Conservation (phyloP, 768 basidiomycete genomes). For the Psilocybe tampanensis region DNA sequence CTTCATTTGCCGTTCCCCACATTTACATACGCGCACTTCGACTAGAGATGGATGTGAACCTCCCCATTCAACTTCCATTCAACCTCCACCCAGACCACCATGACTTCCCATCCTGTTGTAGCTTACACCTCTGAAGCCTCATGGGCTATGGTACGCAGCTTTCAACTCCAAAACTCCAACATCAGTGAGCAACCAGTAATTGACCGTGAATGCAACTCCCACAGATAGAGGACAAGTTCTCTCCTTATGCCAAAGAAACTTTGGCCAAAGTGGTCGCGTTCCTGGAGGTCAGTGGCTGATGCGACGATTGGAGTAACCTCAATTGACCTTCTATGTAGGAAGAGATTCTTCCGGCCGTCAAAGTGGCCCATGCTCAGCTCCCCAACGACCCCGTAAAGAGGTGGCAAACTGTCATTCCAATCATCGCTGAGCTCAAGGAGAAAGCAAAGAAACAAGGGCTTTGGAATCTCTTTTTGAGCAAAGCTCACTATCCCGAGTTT, state of each 20-base stretch:
- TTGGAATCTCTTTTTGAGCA: constrained; percentile 98
- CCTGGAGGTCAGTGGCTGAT: constrained; percentile 60
- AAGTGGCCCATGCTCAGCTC: constrained; percentile 79
- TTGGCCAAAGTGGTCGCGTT: constrained; percentile 84
- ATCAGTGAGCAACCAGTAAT: not conserved
- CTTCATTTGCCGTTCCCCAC: constrained; percentile 24
- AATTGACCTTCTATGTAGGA: constrained; percentile 51
- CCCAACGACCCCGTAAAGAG: constrained; percentile 71
- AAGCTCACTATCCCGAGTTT: constrained; percentile 86
- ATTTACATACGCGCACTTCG: constrained; percentile 9
- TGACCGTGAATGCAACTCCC: not conserved
- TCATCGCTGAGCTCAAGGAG: constrained; percentile 82
- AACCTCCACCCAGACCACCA: constrained; percentile 27
- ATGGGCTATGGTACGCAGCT: constrained; percentile 73
- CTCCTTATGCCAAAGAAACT: constrained; percentile 84
- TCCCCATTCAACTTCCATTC: constrained; percentile 1
- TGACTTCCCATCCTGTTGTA: constrained; percentile 71
- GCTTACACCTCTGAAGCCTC: constrained; percentile 82
- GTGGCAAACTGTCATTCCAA: constrained; percentile 84
- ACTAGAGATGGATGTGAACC: not conserved
- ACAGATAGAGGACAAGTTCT: constrained; percentile 92
- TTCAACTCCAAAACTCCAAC: no score
- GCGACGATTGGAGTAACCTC: not conserved
- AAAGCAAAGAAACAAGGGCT: constrained; percentile 88
- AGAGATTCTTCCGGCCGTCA: constrained; percentile 82